phyloP scores from a whole-genome alignment of 768 basidiomycete species.

The Leccinum barrowsii region DNA sequence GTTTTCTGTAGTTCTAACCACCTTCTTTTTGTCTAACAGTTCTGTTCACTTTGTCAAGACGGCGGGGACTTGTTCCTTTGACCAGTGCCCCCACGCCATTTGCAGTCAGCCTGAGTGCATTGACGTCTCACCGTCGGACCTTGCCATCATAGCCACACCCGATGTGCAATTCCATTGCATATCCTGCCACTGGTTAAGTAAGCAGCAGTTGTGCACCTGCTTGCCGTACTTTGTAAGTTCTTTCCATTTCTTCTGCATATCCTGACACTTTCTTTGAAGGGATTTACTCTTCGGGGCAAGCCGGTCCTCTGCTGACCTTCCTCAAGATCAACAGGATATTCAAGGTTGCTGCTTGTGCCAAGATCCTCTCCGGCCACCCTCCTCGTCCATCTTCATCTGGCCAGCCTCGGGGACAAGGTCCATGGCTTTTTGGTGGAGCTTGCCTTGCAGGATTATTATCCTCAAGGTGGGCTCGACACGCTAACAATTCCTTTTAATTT shows the following conservation, averaged over 20 bases:
- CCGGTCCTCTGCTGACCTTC: background rate
- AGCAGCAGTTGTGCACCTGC: background rate
- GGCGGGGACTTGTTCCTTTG: background rate
- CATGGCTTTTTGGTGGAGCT: background rate
- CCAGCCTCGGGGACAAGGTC: background rate
- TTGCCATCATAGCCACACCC: background rate
- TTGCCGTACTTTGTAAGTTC: background rate
- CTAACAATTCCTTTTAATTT: background rate
- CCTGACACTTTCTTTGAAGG: background rate
- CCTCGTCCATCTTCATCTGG: background rate
- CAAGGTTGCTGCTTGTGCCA: background rate
- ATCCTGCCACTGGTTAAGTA: background rate
- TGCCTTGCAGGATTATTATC: background rate
- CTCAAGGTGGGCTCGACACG: background rate
- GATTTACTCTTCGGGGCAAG: background rate
- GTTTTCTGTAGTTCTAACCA: too few relatives aligned
- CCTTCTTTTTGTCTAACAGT: background rate
- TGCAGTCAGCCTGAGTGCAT: background rate
- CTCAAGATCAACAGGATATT: background rate
- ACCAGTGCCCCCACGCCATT: background rate
- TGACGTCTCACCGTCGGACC: background rate
- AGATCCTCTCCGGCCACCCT: background rate
- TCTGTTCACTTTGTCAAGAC: background rate
- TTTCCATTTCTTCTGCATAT: too few relatives aligned
- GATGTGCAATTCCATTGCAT: background rate